A percentile compares a stretch with the other conserved stretches of the same genome.
These are phyloP conservation scores for Hippophae gyantsensis DNA, from an alignment of 306 rosid species.

Conservation along the genomic window DNA sequence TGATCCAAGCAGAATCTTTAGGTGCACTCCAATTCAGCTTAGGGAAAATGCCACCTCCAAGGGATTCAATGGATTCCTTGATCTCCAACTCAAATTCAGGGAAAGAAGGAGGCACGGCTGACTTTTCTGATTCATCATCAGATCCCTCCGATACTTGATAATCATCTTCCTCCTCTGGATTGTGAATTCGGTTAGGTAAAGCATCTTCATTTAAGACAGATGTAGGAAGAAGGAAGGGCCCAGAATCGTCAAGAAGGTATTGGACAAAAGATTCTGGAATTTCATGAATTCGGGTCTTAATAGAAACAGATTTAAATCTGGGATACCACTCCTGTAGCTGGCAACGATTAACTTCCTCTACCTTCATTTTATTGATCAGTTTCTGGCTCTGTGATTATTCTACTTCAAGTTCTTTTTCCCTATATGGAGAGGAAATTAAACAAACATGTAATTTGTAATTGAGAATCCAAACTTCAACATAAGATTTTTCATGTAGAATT, in stretches of 20 bases:
- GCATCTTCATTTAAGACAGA: conserved; percentile 73
- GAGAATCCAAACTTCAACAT: too few species aligned
- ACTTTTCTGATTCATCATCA: conserved; percentile 46
- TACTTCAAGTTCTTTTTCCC: conserved; percentile 10
- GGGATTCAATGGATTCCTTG: conserved; percentile 52
- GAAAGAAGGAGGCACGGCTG: conserved; percentile 47
- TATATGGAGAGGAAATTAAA: conserved; percentile 1
- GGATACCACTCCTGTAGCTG: conserved; percentile 83
- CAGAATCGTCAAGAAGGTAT: conserved; percentile 59
- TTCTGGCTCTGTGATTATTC: not conserved
- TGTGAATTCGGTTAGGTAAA: conserved; percentile 59
- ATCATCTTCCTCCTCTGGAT: conserved; percentile 55
- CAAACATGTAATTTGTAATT: too few species aligned
- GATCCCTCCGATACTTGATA: conserved; percentile 58
- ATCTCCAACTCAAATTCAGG: conserved; percentile 63
- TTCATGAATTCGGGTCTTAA: conserved; percentile 52
- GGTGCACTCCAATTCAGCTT: conserved; percentile 91
- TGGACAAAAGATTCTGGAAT: conserved; percentile 65
- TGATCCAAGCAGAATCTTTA: conserved; percentile 77
- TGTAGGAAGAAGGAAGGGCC: conserved; percentile 56
- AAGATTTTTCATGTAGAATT: too few species aligned
- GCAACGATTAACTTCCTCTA: conserved; percentile 52
- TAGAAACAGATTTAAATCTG: conserved; percentile 48
- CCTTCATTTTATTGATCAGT: conserved; percentile 30
- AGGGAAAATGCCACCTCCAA: conserved; percentile 71